Evolutionary conservation across 352 stramenopile species (phyloP), one percentile per base, ranked within the genome.

Genomic region (Globisporangium splendens): DNA sequence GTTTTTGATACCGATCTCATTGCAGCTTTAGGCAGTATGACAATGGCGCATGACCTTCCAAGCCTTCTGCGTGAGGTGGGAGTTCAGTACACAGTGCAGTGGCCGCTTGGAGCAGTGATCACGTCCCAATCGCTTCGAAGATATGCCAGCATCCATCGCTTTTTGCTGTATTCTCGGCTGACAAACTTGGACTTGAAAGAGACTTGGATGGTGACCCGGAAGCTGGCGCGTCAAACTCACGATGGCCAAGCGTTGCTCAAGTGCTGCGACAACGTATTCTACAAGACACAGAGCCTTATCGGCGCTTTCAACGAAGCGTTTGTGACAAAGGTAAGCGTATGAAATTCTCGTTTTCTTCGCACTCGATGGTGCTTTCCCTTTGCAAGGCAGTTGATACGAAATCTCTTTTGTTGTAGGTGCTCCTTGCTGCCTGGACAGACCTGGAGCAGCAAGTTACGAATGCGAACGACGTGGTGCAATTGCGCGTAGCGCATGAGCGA

Each of bases 241-340:
- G 46, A 62, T 15, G 51, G 56, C 2, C 52, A 50, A 18, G 17
- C 28, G 31, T 53, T 66, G 50, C 63, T 81, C 38, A 68, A 56
- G 43, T 48, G 62, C 17, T 75, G 66, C 44, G 59, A 59, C 21
- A 53, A 66, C 22, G 57, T 75, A 15, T 50, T 85, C 11, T 73
- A 73, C 61, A 71, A 68, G 58, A 83, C 72, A 48, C 72, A 85
- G 53, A 28, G 57, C 20, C 59, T 81, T 10, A 59, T 85, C 1
- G 41, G 54, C 50, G 74, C 70, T 35, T 81, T 83, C 48, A 83
- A 77, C 43, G 74, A 79, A 54, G 65, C 66, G 24, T 83, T 87
- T 56, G 62, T 63, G 17, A 73, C 68, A 14, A 72, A 73, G 60
- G 74, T 84, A 60, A 11, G 17, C 38, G 55, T 46, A 17, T 0